Evolutionary conservation across 129 eudicot genomes (phyloP).

Genomic region (Helichrysum umbraculigerum): DNA sequence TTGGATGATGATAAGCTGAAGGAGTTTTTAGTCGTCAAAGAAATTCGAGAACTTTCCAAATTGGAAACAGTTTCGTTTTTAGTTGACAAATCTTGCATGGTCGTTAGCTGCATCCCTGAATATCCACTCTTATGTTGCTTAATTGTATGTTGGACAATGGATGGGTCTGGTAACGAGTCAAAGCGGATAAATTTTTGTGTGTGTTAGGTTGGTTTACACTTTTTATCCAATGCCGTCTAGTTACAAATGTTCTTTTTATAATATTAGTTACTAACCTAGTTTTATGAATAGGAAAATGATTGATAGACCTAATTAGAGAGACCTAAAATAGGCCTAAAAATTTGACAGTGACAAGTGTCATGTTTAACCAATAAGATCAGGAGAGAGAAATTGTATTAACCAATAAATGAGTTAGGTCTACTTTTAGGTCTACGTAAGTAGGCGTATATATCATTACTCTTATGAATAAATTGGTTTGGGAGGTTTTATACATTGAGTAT

Average conservation of each 20-base stretch:
- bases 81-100: background rate
- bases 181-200: no score
- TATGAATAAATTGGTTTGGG: background rate
- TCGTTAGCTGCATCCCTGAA: background rate
- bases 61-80: background rate
- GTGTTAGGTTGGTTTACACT: background rate
- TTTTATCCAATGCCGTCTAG: background rate
- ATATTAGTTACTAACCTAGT: background rate
- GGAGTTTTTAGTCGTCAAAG: background rate
- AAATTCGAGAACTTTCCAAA: background rate
- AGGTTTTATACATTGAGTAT: background rate
- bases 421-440: no score
- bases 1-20: conserved; percentile 7
- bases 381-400: no score
- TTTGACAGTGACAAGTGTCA: no score
- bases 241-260: no score
- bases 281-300: no score
- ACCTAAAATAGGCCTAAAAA: no score
- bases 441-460: no score
- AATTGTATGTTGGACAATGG: background rate
- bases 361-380: no score
- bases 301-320: no score
- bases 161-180: no score
- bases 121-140: background rate
- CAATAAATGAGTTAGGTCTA: no score